Evolutionary conservation across 352 stramenopile genomes (phyloP), one percentile per base, ranked within the genome.

Genomic region (Blastocystis sp.): DNA sequence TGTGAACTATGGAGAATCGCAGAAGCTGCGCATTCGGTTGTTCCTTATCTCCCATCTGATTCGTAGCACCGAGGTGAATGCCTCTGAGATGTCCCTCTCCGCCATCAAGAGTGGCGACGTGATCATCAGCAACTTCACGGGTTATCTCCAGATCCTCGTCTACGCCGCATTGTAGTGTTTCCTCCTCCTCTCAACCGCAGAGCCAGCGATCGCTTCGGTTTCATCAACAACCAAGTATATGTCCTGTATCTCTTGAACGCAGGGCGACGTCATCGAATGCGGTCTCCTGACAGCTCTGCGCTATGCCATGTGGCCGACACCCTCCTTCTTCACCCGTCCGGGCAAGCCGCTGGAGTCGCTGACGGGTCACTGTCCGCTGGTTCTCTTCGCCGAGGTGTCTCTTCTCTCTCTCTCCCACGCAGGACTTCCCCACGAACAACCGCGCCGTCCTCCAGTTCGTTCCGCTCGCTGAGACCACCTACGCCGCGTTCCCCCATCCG

Each of bases 91-190:
- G 16, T 67, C 49, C 11, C n/a, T 81, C 21, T 48, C 40, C 42
- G 32, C 7, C 34, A 64, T 81, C 42, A 8, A n/a, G n/a, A 32
- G 18, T n/a, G 21, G 16, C 29, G 49, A 81, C 27, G 34, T 81
- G 14, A 81, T 81, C 29, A 81, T 81, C 49, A 67, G 49, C 54
- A 81, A 81, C 42, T 81, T 67, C 54, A 29, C 29, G 16, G 69
- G 69, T 27, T 81, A 81, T 57, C 27, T 81, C 18, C 69, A 81
- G 29, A 57, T 81, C 1, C 40, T 81, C 6, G 32, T 81, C 14
- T 81, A 81, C 34, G 29, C 54, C 8, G 40, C 69, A 16, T 7
- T 67, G 69, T 81, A 34, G 6, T 4, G 24, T 6, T 59, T 67
- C 4, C 1, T 29, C 0, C 0, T 81, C 21, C 18, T 16, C 24